These are phyloP conservation scores for Podaxis mareebaensis DNA, from an alignment of 768 basidiomycete species.

Conservation along the genomic window DNA sequence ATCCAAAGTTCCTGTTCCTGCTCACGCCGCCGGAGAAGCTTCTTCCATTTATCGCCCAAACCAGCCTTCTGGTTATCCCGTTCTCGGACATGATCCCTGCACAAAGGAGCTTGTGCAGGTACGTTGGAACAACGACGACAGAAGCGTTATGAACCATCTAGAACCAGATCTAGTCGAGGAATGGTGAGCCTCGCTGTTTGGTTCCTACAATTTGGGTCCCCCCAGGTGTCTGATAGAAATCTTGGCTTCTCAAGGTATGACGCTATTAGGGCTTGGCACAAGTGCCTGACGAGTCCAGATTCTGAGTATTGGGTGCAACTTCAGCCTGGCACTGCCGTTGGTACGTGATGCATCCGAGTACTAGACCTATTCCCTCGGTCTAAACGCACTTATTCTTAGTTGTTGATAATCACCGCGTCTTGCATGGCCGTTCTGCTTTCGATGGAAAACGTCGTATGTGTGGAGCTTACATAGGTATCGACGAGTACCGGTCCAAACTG, in stretches of 20 bases:
- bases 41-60: constrained; percentile 55
- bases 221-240: background rate
- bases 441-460: constrained; percentile 89
- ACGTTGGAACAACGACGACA: constrained; percentile 94
- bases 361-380: background rate
- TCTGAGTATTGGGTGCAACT: constrained; percentile 93
- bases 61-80: constrained; percentile 65
- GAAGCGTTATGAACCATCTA: constrained; percentile 74
- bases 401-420: constrained; percentile 89
- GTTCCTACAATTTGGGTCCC: background rate
- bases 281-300: constrained; percentile 71
- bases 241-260: constrained; percentile 55
- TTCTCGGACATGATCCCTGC: constrained; percentile 63
- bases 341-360: constrained; percentile 43
- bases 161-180: constrained; percentile 62
- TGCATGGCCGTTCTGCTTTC: constrained; percentile 94
- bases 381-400: constrained; percentile 42
- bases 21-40: constrained; percentile 87
- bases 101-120: constrained; percentile 72
- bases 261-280: constrained; percentile 79
- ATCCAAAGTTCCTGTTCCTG: constrained; percentile 65
- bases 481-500: constrained; percentile 86
- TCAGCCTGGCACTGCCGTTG: constrained; percentile 81
- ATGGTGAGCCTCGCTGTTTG: constrained; percentile 49
- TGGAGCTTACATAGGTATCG: constrained; percentile 90